Percentiles rank a stretch among this genome's conserved stretches.
Evolutionary conservation across 2,329 filamentous ascomycete species (phyloP).

Genomic region (Ophiostoma quercus): DNA sequence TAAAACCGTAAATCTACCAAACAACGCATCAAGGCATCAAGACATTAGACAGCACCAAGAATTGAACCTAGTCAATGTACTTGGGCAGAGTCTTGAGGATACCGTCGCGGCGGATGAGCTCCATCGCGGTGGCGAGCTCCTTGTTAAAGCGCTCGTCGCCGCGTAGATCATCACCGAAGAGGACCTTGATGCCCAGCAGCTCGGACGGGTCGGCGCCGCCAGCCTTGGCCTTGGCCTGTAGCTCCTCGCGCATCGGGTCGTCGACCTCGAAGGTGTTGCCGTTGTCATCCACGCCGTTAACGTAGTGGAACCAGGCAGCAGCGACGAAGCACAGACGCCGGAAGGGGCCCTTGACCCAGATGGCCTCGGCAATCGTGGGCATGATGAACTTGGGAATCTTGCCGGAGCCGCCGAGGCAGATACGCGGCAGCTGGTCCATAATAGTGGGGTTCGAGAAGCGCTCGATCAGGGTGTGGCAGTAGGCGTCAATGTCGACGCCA

Average conservation of each 20-base stretch:
- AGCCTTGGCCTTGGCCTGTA: constrained; percentile 42
- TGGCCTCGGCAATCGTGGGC: constrained; percentile 44
- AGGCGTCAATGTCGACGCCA: constrained; percentile 48
- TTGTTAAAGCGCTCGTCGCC: constrained; percentile 44
- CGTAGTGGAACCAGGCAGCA: constrained; percentile 48
- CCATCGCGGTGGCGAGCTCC: constrained; percentile 44
- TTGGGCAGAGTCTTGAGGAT: constrained; percentile 47
- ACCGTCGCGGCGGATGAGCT: constrained; percentile 44
- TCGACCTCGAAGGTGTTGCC: constrained; percentile 41
- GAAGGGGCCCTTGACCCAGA: constrained; percentile 42
- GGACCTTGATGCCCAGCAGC: constrained; percentile 43
- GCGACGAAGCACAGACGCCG: constrained; percentile 46
- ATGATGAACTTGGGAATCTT: constrained; percentile 51
- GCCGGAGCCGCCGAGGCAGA: constrained; percentile 48
- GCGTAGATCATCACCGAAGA: constrained; percentile 50
- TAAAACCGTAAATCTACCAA: neutral
- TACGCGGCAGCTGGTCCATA: constrained; percentile 49
- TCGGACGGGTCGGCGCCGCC: constrained; percentile 40
- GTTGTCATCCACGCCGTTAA: constrained; percentile 46
- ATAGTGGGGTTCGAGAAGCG: constrained; percentile 54
- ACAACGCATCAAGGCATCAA: neutral
- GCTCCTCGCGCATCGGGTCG: constrained; percentile 46
- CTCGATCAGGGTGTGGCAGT: constrained; percentile 49
- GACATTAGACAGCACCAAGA: neutral
- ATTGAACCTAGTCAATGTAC: constrained; percentile 32